Conservation (phyloP, 1,284 basidiomycete species). For the Leccinum pachyderme region DNA sequence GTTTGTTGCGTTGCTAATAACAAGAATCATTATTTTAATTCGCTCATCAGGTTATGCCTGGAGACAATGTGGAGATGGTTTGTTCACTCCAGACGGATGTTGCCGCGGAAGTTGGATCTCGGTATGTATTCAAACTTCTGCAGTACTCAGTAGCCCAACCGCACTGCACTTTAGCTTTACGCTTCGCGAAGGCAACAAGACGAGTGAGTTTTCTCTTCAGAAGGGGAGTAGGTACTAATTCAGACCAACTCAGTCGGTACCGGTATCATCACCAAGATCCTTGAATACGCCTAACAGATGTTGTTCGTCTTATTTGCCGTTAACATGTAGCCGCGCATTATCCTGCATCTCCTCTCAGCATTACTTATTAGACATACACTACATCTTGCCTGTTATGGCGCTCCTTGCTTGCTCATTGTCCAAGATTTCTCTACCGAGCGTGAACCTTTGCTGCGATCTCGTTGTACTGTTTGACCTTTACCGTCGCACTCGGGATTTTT, state of each 20-base stretch:
- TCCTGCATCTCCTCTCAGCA: conserved; percentile 27
- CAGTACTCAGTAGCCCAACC: background rate
- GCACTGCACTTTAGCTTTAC: conserved; percentile 66
- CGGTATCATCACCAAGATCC: conserved; percentile 84
- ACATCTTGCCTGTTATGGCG: background rate
- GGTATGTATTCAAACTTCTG: conserved; percentile 43
- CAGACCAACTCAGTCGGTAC: conserved; percentile 67
- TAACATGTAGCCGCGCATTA: conserved; percentile 25
- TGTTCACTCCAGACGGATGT: conserved; percentile 87
- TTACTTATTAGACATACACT: conserved; percentile 3
- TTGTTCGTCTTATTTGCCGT: conserved; percentile 18
- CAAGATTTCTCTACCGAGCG: background rate
- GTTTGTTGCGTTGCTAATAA: conserved; percentile 33
- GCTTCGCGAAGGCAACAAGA: conserved; percentile 95
- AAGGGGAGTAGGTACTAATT: conserved; percentile 5
- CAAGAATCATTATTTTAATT: conserved; percentile 4
- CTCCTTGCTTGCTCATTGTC: background rate
- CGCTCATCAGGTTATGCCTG: conserved; percentile 85
- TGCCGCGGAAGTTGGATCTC: conserved; percentile 88
- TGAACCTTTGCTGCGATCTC: background rate
- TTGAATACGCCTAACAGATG: conserved; percentile 41
- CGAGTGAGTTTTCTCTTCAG: conserved; percentile 52
- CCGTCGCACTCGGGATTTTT: background rate
- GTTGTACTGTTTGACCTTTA: background rate
- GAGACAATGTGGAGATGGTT: conserved; percentile 95